Conservation (phyloP, 305 asterid species). For the Fraxinus nigra region DNA sequence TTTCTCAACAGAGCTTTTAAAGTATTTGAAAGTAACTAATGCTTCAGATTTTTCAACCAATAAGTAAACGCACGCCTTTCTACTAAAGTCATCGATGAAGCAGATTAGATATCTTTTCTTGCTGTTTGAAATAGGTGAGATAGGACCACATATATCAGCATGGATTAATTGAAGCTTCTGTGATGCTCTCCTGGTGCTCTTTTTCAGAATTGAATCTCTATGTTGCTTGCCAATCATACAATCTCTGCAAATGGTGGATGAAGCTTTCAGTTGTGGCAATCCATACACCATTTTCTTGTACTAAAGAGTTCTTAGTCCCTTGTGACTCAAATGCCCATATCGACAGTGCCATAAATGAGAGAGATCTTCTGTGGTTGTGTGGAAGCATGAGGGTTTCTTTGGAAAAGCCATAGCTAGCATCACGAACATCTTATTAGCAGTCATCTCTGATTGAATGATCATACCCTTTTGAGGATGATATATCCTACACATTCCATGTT, state of each 20-base stretch:
- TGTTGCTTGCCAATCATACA: not conserved
- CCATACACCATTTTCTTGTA: not conserved
- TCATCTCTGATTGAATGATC: no score
- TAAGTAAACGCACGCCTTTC: not conserved
- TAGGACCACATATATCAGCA: not conserved
- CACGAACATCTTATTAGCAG: no score
- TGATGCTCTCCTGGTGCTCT: no score
- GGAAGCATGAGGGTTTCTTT: no score
- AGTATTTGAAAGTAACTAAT: not conserved
- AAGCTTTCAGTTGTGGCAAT: not conserved
- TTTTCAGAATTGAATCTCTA: not conserved
- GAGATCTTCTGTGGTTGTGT: no score
- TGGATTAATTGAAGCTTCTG: not conserved
- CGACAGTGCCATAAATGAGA: not conserved
- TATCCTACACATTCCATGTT: no score
- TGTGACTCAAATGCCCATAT: not conserved
- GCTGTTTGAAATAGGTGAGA: not conserved
- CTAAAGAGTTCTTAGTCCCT: not conserved
- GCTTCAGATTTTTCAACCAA: not conserved
- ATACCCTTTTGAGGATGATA: no score
- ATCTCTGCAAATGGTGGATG: not conserved
- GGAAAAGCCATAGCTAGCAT: no score
- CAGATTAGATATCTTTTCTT: not conserved
- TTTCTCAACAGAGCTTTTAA: not conserved
- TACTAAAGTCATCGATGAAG: not conserved